These are phyloP conservation scores for Adansonia grandidieri DNA, from an alignment of 441 rosid genomes.

Conservation along the genomic window DNA sequence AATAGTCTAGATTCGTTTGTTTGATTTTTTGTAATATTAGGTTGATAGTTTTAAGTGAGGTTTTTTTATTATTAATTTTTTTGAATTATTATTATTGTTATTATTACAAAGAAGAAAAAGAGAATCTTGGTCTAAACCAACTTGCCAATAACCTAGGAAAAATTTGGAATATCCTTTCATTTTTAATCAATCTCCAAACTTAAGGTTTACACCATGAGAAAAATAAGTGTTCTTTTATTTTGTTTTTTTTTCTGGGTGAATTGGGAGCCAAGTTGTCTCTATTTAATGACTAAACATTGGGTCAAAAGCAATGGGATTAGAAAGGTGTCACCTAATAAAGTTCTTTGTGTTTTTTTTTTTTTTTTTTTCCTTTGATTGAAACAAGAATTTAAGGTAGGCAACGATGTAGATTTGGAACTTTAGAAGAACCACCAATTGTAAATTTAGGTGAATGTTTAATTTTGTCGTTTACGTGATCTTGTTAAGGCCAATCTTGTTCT, in stretches of 20 bases:
- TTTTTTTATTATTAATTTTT: not conserved
- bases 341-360: not conserved
- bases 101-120: not conserved
- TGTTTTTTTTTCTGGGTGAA: too few relatives aligned
- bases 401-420: not conserved
- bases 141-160: not conserved
- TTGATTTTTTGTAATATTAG: not conserved
- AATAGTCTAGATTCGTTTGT: too few relatives aligned
- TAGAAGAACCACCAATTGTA: not conserved
- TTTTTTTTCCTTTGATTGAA: not conserved
- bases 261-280: not conserved
- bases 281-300: not conserved
- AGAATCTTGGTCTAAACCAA: not conserved
- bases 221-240: too few relatives aligned
- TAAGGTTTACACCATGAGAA: not conserved
- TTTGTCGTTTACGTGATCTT: not conserved
- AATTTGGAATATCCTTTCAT: not conserved
- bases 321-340: not conserved
- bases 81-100: too few relatives aligned
- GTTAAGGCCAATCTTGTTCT: too few relatives aligned
- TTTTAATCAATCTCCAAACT: not conserved
- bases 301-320: not conserved
- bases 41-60: constrained; percentile 10
- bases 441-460: not conserved
- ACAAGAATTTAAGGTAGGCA: not conserved